Conservation (phyloP, 1,284 basidiomycete species). For the Phlebopus sp. region DNA sequence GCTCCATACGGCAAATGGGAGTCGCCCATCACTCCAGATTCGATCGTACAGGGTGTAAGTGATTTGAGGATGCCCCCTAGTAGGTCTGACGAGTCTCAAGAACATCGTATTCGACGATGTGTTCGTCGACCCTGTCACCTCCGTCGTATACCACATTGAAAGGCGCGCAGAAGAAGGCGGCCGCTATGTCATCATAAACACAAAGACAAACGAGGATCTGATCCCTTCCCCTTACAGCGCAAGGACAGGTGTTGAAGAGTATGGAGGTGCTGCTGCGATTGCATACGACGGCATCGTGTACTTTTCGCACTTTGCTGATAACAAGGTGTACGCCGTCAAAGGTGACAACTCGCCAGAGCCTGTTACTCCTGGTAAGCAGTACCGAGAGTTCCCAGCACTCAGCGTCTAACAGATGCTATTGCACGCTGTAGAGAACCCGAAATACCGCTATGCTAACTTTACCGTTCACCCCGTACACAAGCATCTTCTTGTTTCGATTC, state of each 20-base stretch:
- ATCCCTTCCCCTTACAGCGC: constrained; percentile 35
- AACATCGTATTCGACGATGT: constrained; percentile 30
- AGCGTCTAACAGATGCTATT: constrained; percentile 1
- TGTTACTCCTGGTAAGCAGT: constrained; percentile 26
- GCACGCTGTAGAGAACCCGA: constrained; percentile 25
- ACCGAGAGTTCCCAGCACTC: neutral
- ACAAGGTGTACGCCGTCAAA: constrained; percentile 23
- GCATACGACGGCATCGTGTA: constrained; percentile 31
- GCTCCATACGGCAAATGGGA: constrained; percentile 62
- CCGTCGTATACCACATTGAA: constrained; percentile 39
- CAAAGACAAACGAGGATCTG: constrained; percentile 27
- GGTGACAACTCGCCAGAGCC: constrained; percentile 6
- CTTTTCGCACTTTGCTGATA: constrained; percentile 33
- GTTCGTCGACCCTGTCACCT: constrained; percentile 33
- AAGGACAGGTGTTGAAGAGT: constrained; percentile 38
- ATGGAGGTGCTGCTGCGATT: constrained; percentile 39
- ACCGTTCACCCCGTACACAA: constrained; percentile 24
- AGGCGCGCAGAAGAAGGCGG: constrained; percentile 38
- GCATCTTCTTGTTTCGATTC: constrained; percentile 34
- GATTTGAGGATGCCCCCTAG: neutral
- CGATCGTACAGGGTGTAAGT: constrained; percentile 50
- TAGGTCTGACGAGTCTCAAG: constrained; percentile 9
- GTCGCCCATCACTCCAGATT: constrained; percentile 54
- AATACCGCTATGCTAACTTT: constrained; percentile 53
- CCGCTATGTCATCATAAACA: constrained; percentile 27